A percentile compares a stretch with the other conserved stretches of the same genome.
Evolutionary conservation across 805 yeast genomes (phyloP).

Genomic region (Debaryomyces prosopidis): DNA sequence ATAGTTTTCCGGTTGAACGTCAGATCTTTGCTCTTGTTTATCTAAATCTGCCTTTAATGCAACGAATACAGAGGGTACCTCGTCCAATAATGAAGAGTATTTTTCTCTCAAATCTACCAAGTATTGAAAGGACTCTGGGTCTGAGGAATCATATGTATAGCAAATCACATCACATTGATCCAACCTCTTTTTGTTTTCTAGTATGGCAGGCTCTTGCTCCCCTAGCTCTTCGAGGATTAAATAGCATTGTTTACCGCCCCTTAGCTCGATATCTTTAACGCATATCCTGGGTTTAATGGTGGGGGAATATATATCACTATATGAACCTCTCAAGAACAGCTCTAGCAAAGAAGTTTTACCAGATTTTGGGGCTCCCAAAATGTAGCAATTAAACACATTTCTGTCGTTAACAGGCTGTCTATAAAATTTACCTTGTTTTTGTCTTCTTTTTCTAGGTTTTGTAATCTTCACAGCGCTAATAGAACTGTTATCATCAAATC

Average conservation of each 20-base stretch:
- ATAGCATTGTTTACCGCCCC: conserved; percentile 95
- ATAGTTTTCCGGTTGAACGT: conserved; percentile 83
- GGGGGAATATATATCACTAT: conserved; percentile 72
- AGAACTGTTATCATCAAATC: conserved; percentile 61
- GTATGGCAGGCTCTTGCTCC: conserved; percentile 76
- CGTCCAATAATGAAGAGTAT: conserved; percentile 56
- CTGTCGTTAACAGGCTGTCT: conserved; percentile 75
- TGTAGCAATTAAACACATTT: conserved; percentile 87
- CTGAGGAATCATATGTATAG: conserved; percentile 88
- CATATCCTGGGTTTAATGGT: conserved; percentile 79
- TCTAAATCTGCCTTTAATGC: conserved; percentile 95
- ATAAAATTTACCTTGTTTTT: conserved; percentile 61
- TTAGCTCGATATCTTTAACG: conserved; percentile 88
- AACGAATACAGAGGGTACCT: conserved; percentile 81
- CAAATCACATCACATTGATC: conserved; percentile 92
- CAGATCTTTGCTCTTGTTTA: conserved; percentile 89
- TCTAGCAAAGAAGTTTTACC: conserved; percentile 88
- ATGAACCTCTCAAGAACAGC: conserved; percentile 74
- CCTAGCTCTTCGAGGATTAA: conserved; percentile 89
- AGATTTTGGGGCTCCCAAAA: conserved; percentile 80
- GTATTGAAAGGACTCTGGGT: conserved; percentile 90
- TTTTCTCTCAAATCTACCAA: conserved; percentile 66
- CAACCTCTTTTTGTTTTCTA: conserved; percentile 66
- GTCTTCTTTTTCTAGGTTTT: conserved; percentile 71
- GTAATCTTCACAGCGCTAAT: conserved; percentile 63